Base-by-base conservation (phyloP, 2,329 filamentous ascomycete genomes). In the Calcarisporium arbuscula region DNA sequence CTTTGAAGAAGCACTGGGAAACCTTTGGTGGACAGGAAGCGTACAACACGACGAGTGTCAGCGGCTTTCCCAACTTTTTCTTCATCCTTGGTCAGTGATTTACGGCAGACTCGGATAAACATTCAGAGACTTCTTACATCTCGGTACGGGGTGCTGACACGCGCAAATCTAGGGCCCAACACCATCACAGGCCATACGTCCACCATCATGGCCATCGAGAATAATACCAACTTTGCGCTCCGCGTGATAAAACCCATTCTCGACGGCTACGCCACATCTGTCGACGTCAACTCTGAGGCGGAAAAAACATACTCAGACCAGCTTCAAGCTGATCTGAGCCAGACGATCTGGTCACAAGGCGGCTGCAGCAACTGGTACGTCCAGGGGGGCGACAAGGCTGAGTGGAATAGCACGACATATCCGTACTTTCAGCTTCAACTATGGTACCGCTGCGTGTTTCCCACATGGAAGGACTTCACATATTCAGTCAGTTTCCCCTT, bases 41-140 rank as follows among this genome's bases (percentile, higher is more conserved):
- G 1, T 83, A 83, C 49, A 68, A 75, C 35, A 70, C 69, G 16
- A 68, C 68, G 2, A 65, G 68, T 2, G 58, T 81, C 53, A 71
- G 72, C 42, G 70, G 70, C 0, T 80, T 80, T 46, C 78, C 78
- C 3, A 82, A 82, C 48, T 75, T 81, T 47, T 81, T 82, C 56
- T 62, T 80, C 37, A 54, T 81, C 0, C 68, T 78, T 26, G 77
- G 62, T 57, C 31, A 40, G 51, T 43, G 22, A 10, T 12, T 1
- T 8, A 3, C 5, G 8, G n/a, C n/a, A n/a, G n/a, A n/a, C 8
- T 25, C 22, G n/a, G n/a, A 25, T 25, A 25, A 25, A 8, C 22
- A 7, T 14, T 4, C 17, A 25, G 22, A 25, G 10, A 4, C 9
- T 4, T 11, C 6, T 19, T n/a, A 19, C 11, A n/a, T 19, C 11